Base-by-base conservation (phyloP, 805 yeast genomes). In the Wickerhamiella parazyma region DNA sequence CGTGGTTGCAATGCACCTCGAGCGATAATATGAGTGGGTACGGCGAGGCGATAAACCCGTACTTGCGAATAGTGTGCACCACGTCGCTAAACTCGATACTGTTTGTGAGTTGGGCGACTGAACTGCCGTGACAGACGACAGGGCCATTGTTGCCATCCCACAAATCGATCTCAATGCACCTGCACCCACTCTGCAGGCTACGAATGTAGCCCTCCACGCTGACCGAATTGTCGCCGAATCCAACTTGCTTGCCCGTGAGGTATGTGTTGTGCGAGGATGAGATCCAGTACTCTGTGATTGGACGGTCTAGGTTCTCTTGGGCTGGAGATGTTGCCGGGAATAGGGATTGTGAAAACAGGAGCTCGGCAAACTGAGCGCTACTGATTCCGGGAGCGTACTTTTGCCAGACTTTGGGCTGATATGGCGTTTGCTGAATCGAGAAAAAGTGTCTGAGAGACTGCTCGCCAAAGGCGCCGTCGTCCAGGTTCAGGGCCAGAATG, bases 201-300 rank as follows among this genome's bases (percentile, higher is more conserved):
- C 80, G 73, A 14, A 85, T 76, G 52, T 91, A 91, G 0, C 93
- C 93, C 55, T 89, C 96, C 1, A 85, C 76, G 0, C 96, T 84
- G 24, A 28, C 29, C n/a, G 35, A 16, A 38, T 25, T 33, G 0
- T 95, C 80, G 3, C 73, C 77, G 17, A 91, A 94, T 2, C 78
- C 94, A 14, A 83, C 71, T 56, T 91, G 98, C 31, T 91, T 69
- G 0, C 98, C 98, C 21, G 77, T 61, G 3, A 91, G 65, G 55
- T 91, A 91, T 0, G 98, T 91, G 57, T 91, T 91, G 59, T 91
- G 99, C 0, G 96, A 86, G 0, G 96, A 84, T 0, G 95, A 85
- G 24, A 93, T 81, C 56, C 66, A 85, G 58, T 93, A 91, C 53
- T 87, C 89, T 55, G 76, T 83, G 29, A 91, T 55, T 0, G 98